phyloP scores from a whole-genome alignment of 2,329 filamentous ascomycete genomes.

The Davidsoniella eucalypti region DNA sequence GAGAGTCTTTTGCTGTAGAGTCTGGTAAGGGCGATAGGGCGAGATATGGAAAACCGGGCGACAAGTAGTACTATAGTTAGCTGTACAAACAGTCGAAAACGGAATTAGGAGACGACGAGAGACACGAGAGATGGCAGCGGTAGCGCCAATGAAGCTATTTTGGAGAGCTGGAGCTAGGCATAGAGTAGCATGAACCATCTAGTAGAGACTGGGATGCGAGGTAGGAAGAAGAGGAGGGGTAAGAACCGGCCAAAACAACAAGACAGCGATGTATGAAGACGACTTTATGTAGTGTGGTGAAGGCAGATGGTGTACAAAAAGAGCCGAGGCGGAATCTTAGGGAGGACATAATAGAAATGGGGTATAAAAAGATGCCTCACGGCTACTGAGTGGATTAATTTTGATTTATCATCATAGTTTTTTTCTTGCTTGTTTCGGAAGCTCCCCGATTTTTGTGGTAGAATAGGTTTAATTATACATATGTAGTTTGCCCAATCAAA shows the following conservation, averaged over 20 bases:
- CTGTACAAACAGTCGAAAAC: not conserved
- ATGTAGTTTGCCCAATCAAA: no score
- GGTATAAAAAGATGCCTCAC: no score
- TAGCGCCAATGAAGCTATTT: conserved; percentile 1
- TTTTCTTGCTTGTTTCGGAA: no score
- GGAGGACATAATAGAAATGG: no score
- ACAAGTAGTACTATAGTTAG: not conserved
- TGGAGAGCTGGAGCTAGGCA: not conserved
- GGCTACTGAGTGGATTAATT: no score
- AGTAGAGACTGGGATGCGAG: not conserved
- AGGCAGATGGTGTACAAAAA: not conserved
- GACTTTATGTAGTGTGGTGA: not conserved
- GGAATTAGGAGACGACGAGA: not conserved
- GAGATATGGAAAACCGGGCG: not conserved
- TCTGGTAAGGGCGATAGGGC: not conserved
- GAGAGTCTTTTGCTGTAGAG: conserved; percentile 14
- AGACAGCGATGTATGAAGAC: conserved; percentile 1
- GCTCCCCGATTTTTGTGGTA: no score
- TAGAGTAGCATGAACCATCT: conserved; percentile 2
- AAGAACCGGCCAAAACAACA: not conserved
- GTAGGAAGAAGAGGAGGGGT: not conserved
- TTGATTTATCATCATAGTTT: no score
- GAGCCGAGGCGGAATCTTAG: no score
- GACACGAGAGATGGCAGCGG: not conserved
- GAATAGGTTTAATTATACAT: no score